Base-by-base conservation (phyloP, 305 asterid species). In the Fraxinus sp. region DNA sequence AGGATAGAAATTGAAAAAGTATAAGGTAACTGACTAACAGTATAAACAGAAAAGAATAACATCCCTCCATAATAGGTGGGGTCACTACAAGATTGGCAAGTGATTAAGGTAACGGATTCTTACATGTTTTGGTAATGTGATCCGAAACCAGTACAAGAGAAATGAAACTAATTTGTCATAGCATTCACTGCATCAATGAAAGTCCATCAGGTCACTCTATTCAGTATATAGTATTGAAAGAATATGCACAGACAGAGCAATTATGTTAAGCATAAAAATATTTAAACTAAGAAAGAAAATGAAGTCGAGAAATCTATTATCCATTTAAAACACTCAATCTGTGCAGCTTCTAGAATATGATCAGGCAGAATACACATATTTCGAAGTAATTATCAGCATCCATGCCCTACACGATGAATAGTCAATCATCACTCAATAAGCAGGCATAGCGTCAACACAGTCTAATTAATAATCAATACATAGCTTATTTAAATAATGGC, bases 91-190 rank as follows among this genome's bases (percentile, higher is more conserved):
- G 30, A 36, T 28, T 24, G n/a, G n/a, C 8, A 77, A 82, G 10
- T 20, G 35, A 6, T 39, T 0, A 39, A 83, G 52, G 55, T n/a
- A 75, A 77, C 43, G 30, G 79, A 83, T 78, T 85, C 97, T 91
- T 91, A 96, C 99, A 75, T 85, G 86, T 81, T 81, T 83, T 59
- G 97, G 96, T 91, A 93, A 33, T 66, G 97, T 87, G 88, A 94
- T 79, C 57, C 99, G 93, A 83, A 90, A 96, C 99, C 99, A 96
- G 91, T 96, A 96, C 89, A 96, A 85, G 59, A 96, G 94, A 84
- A 90, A 94, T 0, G 98, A 90, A 78, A 94, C 94, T 85, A 96
- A 59, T 72, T 91, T 94, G 87, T 91, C 98, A 37, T 89, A 91
- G 88, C 99, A 96, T 26, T 89, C 95, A 14, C 99, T 96, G 96